Evolutionary conservation across 805 yeast genomes (phyloP).

Genomic region (Pichia heedii): DNA sequence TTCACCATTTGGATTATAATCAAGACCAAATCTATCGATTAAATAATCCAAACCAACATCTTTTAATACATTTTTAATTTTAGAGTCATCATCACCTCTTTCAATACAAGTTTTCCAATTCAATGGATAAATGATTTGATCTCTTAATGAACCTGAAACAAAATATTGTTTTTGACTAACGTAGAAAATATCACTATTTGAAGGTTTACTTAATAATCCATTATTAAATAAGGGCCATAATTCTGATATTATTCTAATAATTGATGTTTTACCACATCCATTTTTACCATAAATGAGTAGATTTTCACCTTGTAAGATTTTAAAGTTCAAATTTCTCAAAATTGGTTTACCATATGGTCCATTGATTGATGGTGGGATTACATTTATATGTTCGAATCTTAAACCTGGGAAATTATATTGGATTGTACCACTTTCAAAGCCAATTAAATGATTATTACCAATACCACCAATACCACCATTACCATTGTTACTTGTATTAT

Average conservation of each 20-base stretch:
- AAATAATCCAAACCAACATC: conserved; percentile 79
- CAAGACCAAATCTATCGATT: conserved; percentile 51
- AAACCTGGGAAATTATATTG: conserved; percentile 73
- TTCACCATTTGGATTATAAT: conserved; percentile 30
- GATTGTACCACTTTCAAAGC: conserved; percentile 48
- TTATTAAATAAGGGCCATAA: conserved; percentile 77
- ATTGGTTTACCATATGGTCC: conserved; percentile 55
- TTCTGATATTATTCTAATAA: conserved; percentile 75
- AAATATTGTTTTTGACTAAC: conserved; percentile 86
- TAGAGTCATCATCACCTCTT: conserved; percentile 61
- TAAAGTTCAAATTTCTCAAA: conserved; percentile 54
- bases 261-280: conserved; percentile 85
- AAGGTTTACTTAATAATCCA: conserved; percentile 76
- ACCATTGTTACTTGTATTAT: conserved; percentile 35
- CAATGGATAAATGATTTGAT: conserved; percentile 83
- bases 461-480: conserved; percentile 22
- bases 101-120: conserved; percentile 69
- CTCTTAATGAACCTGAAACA: conserved; percentile 72
- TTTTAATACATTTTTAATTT: conserved; percentile 54
- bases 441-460: neutral
- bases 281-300: conserved; percentile 77
- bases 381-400: conserved; percentile 72
- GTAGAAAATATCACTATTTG: conserved; percentile 57
- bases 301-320: conserved; percentile 54
- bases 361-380: conserved; percentile 61